Conservation (phyloP, 2,329 filamentous ascomycete species). For the Torrubiella hemipterigena region DNA sequence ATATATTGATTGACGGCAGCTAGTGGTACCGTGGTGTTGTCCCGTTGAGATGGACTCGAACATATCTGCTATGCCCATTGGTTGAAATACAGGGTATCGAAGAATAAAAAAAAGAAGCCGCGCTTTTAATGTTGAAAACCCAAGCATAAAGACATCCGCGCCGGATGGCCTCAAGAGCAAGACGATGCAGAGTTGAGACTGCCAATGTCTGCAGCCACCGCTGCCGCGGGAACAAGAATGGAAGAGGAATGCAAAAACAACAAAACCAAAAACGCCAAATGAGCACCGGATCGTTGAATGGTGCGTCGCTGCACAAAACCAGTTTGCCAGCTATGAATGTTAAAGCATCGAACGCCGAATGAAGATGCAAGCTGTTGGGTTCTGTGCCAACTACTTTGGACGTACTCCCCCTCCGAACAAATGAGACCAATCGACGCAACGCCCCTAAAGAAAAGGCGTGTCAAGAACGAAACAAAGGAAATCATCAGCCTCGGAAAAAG, state of each 20-base stretch:
- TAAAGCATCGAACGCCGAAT: no score
- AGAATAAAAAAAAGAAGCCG: constrained; percentile 8
- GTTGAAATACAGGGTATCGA: constrained; percentile 24
- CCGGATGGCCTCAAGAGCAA: no score
- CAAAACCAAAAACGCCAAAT: constrained; percentile 7
- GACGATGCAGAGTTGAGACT: no score
- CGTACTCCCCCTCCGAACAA: no score
- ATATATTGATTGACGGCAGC: background rate
- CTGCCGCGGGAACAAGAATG: constrained; percentile 8
- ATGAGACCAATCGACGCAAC: no score
- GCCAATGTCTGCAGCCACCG: no score
- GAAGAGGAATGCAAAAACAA: background rate
- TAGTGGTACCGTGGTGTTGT: constrained; percentile 10
- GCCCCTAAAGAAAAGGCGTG: no score
- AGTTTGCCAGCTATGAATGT: no score
- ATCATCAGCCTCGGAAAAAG: background rate
- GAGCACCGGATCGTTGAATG: constrained; percentile 14
- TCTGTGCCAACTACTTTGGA: no score
- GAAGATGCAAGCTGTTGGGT: no score
- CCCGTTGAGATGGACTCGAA: constrained; percentile 18
- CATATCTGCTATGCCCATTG: constrained; percentile 10
- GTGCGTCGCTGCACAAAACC: constrained; percentile 8
- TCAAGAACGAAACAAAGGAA: constrained; percentile 1
- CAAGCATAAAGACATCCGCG: constrained; percentile 3
- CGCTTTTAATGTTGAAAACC: constrained; percentile 2